phyloP scores from a whole-genome alignment of 2,329 filamentous ascomycete genomes.

The Aureobasidium melanogenum region DNA sequence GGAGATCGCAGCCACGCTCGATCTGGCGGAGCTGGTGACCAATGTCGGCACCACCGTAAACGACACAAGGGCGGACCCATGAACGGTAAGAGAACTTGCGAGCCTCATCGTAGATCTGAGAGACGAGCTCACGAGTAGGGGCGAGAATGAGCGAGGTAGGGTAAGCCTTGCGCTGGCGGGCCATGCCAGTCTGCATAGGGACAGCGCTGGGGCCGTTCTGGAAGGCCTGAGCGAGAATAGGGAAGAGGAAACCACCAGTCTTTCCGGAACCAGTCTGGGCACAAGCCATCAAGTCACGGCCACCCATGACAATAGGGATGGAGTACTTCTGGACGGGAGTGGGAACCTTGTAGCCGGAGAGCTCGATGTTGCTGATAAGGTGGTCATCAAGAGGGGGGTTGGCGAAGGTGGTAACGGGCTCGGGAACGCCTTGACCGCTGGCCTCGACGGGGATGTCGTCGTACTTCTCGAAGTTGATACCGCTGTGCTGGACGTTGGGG shows the following conservation, averaged over 20 bases:
- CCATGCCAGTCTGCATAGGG: slow-evolving; percentile 61
- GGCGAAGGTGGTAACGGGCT: slow-evolving; percentile 81
- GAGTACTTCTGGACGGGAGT: slow-evolving; percentile 99
- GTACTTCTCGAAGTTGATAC: slow-evolving; percentile 99
- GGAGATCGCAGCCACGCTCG: slow-evolving; percentile 90
- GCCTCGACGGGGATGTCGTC: slow-evolving; percentile 98
- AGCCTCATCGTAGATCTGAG: slow-evolving; percentile 94
- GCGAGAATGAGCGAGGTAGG: slow-evolving; percentile 93
- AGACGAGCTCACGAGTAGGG: slow-evolving; percentile 95
- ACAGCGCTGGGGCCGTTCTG: slow-evolving; percentile 74
- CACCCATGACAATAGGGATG: slow-evolving; percentile 96
- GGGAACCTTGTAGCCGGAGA: slow-evolving; percentile 89
- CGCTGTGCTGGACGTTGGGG: slow-evolving; percentile 88
- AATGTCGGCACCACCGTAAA: slow-evolving; percentile 98
- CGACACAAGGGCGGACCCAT: slow-evolving; percentile 96
- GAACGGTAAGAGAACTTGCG: slow-evolving; percentile 98
- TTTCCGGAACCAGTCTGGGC: slow-evolving; percentile 99
- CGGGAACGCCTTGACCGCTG: slow-evolving; percentile 85
- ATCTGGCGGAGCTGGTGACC: slow-evolving; percentile 97
- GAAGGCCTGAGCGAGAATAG: slow-evolving; percentile 96
- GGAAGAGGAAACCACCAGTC: slow-evolving; percentile 99
- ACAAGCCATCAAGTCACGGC: slow-evolving; percentile 98
- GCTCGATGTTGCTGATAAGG: slow-evolving; percentile 82
- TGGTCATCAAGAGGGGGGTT: slow-evolving; percentile 95
- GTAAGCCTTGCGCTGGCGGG: slow-evolving; percentile 94